These are phyloP conservation scores for Annona squamosa DNA, from an alignment of 164 flowering plant genomes.

Conservation along the genomic window DNA sequence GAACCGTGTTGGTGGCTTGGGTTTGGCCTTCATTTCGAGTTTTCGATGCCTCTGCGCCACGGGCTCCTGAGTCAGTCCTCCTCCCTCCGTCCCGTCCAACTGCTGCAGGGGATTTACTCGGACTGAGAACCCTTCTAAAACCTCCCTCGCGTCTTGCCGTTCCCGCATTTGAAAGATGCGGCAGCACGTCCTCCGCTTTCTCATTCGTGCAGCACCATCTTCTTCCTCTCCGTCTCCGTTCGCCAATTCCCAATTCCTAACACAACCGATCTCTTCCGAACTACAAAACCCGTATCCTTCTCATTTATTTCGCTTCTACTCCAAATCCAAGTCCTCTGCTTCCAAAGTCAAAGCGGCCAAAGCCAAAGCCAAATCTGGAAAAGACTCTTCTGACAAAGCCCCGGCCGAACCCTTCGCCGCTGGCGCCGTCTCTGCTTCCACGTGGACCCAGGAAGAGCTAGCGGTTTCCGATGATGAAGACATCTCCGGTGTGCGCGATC, in stretches of 20 bases:
- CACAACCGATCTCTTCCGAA: background rate
- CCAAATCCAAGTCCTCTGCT: constrained; percentile 16
- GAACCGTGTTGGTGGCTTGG: too few relatives aligned
- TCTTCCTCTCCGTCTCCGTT: background rate
- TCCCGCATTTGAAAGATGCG: background rate
- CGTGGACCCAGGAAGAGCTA: background rate
- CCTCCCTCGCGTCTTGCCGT: background rate
- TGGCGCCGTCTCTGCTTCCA: constrained; percentile 7
- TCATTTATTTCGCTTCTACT: constrained; percentile 12
- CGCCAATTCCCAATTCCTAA: background rate
- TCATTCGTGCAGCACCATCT: background rate
- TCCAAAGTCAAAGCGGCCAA: constrained; percentile 16
- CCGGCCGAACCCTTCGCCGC: constrained; percentile 15
- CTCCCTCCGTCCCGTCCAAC: too few relatives aligned
- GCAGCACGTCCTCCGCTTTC: background rate
- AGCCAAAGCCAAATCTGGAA: background rate
- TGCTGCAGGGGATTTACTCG: too few relatives aligned
- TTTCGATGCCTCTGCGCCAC: too few relatives aligned
- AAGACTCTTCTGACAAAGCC: constrained; percentile 1
- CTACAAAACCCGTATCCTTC: background rate
- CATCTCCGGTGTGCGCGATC: constrained; percentile 26
- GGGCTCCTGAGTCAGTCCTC: too few relatives aligned
- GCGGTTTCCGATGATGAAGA: constrained; percentile 15
- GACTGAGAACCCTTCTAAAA: background rate
- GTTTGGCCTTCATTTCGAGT: too few relatives aligned